Evolutionary conservation across 2,329 filamentous ascomycete genomes (phyloP), one percentile per base, ranked within the genome.

Genomic region (Phoma sp.): DNA sequence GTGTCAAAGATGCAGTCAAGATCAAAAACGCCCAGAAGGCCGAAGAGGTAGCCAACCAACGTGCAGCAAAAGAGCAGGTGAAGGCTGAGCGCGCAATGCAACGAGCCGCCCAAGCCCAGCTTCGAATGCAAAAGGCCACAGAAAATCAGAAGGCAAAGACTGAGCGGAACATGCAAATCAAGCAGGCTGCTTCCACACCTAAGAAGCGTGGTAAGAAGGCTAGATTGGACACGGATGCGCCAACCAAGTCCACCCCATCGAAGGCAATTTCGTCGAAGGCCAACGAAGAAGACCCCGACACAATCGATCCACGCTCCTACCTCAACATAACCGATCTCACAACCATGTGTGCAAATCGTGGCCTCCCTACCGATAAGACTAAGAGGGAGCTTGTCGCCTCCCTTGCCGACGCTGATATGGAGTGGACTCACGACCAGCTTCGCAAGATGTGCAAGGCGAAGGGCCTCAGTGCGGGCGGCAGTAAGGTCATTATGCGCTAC

Each of bases 401-500:
- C 5, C 56, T 74, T 4, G 37, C 39, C 25, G 64, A 65, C 10
- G 64, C 62, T 2, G 70, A 74, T 45, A 56, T 62, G 12, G 45
- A 57, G 52, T 63, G 53, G 42, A 62, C 38, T 3, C 28, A 56
- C 9, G 42, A 40, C 5, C 56, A 69, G 12, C 59, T 74, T 11
- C 59, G 59, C 56, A 61, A 57, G 26, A 63, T 65, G 62, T 66
- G 64, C 42, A 55, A 52, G 20, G 28, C 55, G 6, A 65, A 64
- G 53, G 65, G 64, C 20, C 49, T 73, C 28, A 64, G 55, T 12
- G 42, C 42, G 4, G 54, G 57, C 12, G 62, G 60, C 15, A 67
- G 21, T 26, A 73, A 71, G 59, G 18, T 49, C 7, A 49, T 61
- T 42, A 61, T 72, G 55, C 56, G 51, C 34, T 66, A 67, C 25